Evolutionary conservation across 768 basidiomycete genomes (phyloP), one percentile per base, ranked within the genome.

Genomic region (Peribolospora kevripleyi): DNA sequence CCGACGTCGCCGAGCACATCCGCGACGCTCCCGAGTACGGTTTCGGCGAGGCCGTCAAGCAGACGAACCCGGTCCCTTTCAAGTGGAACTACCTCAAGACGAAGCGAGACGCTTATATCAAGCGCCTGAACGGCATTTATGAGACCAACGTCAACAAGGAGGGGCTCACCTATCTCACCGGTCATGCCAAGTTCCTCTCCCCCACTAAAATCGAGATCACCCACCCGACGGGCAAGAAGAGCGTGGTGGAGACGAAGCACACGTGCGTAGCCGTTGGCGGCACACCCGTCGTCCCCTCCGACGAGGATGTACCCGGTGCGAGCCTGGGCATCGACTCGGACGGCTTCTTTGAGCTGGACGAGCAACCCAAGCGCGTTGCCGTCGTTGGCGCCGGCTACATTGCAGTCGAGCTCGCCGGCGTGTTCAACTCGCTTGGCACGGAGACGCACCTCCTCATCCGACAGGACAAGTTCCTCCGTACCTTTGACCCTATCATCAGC

Each of bases 371-470:
- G 68, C 77, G 87, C 56, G 88, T 93, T 40, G 90, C 81, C 3
- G 81, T 97, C 54, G 80, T 95, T 47, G 93, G 93, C 49, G 93
- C 93, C 10, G 93, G 93, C 1, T 98, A 98, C 67, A 97, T 98
- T 61, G 88, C 88, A 13, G 84, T 95, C 58, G 93, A 98, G 69
- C 78, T 98, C 49, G 86, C 91, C 4, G 93, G 93, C 14, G 77
- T 98, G 54, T 77, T 98, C 69, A 78, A 95, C 68, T 74, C 84
- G 6, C 77, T 93, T 55, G 87, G 63, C 25, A 75, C 80, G 42
- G 86, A 97, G 68, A 88, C 87, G 6, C 88, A 95, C 65, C 68
- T 97, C 60, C 67, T 95, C 66, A 95, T 95, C 61, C 81, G 93
- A 53, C 73, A 79, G 53, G 84, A 97, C 53, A 81, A 77, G 54